phyloP scores from a whole-genome alignment of 352 stramenopile genomes.

The Phytophthora fragariae region DNA sequence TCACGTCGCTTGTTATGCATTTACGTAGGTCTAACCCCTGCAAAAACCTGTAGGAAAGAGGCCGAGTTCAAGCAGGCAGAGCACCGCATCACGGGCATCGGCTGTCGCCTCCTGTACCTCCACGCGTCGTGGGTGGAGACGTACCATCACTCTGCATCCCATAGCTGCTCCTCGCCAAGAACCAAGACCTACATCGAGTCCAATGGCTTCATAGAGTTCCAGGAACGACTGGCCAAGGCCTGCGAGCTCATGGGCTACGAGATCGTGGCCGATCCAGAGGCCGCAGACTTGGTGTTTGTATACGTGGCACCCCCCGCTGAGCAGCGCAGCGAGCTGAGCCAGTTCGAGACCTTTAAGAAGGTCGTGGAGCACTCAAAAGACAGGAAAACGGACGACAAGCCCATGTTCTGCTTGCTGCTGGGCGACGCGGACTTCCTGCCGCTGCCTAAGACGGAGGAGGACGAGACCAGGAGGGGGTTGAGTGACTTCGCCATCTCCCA shows the following conservation, averaged over 20 bases:
- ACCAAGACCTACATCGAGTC: slow-evolving; percentile 49
- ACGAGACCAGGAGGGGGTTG: slow-evolving; percentile 64
- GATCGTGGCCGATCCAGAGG: slow-evolving; percentile 31
- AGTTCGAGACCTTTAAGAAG: slow-evolving; percentile 57
- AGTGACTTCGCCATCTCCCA: slow-evolving; percentile 87
- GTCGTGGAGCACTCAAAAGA: slow-evolving; percentile 37
- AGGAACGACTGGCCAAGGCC: slow-evolving; percentile 39
- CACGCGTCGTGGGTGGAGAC: slow-evolving; percentile 55
- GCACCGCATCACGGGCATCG: slow-evolving; percentile 63
- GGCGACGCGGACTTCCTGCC: slow-evolving; percentile 77
- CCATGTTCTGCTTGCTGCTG: slow-evolving; percentile 73
- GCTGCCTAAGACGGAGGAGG: slow-evolving; percentile 52
- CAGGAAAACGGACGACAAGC: slow-evolving; percentile 40
- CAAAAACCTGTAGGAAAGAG: slow-evolving; percentile 55
- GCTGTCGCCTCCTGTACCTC: slow-evolving; percentile 79
- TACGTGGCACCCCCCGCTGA: slow-evolving; percentile 68
- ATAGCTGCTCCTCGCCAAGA: not conserved
- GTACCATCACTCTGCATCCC: slow-evolving; percentile 14
- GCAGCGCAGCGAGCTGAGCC: slow-evolving; percentile 38
- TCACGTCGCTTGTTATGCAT: slow-evolving; percentile 16
- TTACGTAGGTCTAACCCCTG: slow-evolving; percentile 15
- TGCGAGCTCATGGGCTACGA: slow-evolving; percentile 65
- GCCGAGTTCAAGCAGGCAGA: slow-evolving; percentile 61
- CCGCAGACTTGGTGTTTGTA: slow-evolving; percentile 63
- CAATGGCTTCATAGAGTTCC: slow-evolving; percentile 70